Percentiles rank a stretch among this genome's conserved stretches.
These are phyloP conservation scores for Kurtzmaniella quercitrusa DNA, from an alignment of 1,139 yeast species.

Conservation along the genomic window DNA sequence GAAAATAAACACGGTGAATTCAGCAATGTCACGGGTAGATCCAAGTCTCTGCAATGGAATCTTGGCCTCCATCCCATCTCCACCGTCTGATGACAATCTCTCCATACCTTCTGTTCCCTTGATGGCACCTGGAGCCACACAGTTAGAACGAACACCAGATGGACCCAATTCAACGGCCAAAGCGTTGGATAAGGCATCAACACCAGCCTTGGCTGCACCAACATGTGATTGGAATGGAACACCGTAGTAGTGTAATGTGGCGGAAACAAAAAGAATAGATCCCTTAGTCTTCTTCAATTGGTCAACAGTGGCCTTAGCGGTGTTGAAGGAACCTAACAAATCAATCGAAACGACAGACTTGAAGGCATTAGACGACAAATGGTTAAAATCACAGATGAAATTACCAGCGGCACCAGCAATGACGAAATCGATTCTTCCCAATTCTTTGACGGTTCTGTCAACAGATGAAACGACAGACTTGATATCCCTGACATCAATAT, in stretches of 20 bases:
- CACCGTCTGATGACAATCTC: slow-evolving; percentile 45
- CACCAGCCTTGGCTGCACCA: slow-evolving; percentile 94
- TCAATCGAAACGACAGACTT: slow-evolving; percentile 85
- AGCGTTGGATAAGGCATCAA: slow-evolving; percentile 82
- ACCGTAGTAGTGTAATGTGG: slow-evolving; percentile 90
- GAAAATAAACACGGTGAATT: slow-evolving; percentile 78
- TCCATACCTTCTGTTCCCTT: slow-evolving; percentile 80
- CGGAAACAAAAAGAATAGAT: slow-evolving; percentile 74
- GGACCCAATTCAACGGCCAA: slow-evolving; percentile 93
- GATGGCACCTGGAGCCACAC: slow-evolving; percentile 89
- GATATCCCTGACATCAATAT: slow-evolving; percentile 75
- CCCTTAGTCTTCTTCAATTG: slow-evolving; percentile 71
- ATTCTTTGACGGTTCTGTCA: slow-evolving; percentile 53
- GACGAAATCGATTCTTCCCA: slow-evolving; percentile 78
- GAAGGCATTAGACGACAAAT: slow-evolving; percentile 81
- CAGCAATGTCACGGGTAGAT: slow-evolving; percentile 74
- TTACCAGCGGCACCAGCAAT: slow-evolving; percentile 98
- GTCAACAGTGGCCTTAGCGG: slow-evolving; percentile 76
- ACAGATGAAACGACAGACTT: slow-evolving; percentile 59
- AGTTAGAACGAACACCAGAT: slow-evolving; percentile 74
- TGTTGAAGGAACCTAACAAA: slow-evolving; percentile 81
- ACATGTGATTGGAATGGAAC: slow-evolving; percentile 87
- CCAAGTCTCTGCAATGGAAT: slow-evolving; percentile 83
- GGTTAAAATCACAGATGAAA: slow-evolving; percentile 76
- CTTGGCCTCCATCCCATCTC: slow-evolving; percentile 32